phyloP scores from a whole-genome alignment of 2,329 filamentous ascomycete species.

The Exophiala sp. region DNA sequence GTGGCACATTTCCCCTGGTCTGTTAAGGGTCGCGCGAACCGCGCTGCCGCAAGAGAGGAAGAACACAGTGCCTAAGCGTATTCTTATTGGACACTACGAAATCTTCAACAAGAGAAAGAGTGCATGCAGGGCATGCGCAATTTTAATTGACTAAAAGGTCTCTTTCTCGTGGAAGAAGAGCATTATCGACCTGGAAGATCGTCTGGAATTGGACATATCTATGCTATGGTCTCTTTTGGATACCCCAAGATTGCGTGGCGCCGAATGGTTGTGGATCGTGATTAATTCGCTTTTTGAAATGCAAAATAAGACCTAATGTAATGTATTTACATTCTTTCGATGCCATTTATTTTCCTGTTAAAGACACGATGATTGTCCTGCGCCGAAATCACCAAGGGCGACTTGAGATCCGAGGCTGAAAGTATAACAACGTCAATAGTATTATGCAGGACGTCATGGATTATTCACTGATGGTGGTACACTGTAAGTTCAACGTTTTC shows the following conservation, averaged over 20 bases:
- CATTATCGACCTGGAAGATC: background rate
- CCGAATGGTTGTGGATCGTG: background rate
- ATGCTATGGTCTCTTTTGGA: constrained; percentile 13
- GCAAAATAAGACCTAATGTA: too few species aligned
- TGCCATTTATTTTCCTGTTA: too few species aligned
- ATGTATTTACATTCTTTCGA: too few species aligned
- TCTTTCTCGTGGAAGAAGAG: background rate
- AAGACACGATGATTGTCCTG: background rate
- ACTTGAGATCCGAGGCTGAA: too few species aligned
- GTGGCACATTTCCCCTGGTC: constrained; percentile 96
- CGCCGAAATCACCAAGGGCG: background rate
- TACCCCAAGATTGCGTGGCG: constrained; percentile 13
- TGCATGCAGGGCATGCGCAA: too few species aligned
- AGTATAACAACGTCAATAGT: too few species aligned
- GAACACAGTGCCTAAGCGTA: constrained; percentile 35
- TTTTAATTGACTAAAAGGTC: too few species aligned
- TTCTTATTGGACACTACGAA: background rate
- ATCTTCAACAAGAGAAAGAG: too few species aligned
- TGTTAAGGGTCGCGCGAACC: constrained; percentile 64
- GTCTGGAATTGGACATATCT: background rate
- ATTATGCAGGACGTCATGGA: too few species aligned
- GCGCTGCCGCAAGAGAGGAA: constrained; percentile 48
- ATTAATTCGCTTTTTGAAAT: background rate
- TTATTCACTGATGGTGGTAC: too few species aligned
- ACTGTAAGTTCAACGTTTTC: background rate